Evolutionary conservation across 129 eudicot genomes (phyloP).

Genomic region (Pittosporum tobira): DNA sequence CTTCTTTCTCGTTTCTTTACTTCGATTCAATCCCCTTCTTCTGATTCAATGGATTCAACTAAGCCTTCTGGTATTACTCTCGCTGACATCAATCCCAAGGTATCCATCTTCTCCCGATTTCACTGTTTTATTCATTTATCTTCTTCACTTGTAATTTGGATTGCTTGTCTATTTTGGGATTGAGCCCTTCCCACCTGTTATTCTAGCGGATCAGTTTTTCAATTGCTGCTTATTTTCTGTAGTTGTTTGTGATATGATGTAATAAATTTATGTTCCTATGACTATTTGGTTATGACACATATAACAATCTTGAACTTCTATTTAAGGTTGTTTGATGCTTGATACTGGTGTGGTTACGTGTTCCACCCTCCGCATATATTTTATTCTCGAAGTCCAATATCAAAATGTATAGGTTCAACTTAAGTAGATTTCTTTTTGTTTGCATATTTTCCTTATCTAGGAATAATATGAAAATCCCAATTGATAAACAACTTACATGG

Average conservation of each 20-base stretch:
- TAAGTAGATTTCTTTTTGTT: too few relatives aligned
- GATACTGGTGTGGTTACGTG: not conserved
- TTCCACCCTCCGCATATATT: not conserved
- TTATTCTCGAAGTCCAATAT: not conserved
- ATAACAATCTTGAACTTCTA: not conserved
- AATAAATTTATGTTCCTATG: not conserved
- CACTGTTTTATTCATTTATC: slow-evolving; percentile 1
- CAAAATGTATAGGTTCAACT: too few relatives aligned
- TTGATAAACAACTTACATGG: not conserved
- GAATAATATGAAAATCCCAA: not conserved
- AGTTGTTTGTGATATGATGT: not conserved
- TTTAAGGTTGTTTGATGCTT: not conserved
- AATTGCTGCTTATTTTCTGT: not conserved
- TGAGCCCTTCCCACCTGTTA: not conserved
- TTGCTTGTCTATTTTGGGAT: not conserved
- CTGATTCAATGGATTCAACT: slow-evolving; percentile 28
- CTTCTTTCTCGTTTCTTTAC: slow-evolving; percentile 26
- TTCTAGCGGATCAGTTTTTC: too few relatives aligned
- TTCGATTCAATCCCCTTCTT: slow-evolving; percentile 13
- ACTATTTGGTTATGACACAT: not conserved
- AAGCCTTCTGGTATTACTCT: slow-evolving; percentile 43
- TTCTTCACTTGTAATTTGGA: not conserved
- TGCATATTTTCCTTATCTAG: not conserved
- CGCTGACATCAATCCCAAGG: slow-evolving; percentile 77
- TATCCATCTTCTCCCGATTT: not conserved